Evolutionary conservation across 2,329 filamentous ascomycete genomes (phyloP).

Genomic region (Simplicillium aogashimaense): DNA sequence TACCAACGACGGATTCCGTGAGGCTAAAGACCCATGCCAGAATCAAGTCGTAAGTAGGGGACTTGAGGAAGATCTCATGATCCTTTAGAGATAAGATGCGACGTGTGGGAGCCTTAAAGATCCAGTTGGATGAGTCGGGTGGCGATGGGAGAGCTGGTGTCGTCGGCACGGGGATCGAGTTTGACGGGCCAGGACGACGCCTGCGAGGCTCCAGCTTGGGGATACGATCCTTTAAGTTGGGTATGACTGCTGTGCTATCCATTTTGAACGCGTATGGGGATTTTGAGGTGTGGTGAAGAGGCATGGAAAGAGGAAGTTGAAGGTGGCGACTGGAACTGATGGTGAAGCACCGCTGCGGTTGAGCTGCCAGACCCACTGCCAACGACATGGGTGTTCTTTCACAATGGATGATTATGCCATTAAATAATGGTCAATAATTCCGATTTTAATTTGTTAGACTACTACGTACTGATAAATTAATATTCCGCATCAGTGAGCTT

Average conservation of each 20-base stretch:
- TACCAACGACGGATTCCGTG: slow-evolving; percentile 68
- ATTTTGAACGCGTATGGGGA: not conserved
- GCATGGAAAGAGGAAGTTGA: too few relatives aligned
- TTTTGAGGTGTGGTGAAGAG: too few relatives aligned
- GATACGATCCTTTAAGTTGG: slow-evolving; percentile 40
- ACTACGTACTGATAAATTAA: too few relatives aligned
- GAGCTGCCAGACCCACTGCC: too few relatives aligned
- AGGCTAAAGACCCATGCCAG: slow-evolving; percentile 79
- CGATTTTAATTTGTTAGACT: too few relatives aligned
- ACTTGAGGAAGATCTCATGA: slow-evolving; percentile 71
- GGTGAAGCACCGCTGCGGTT: too few relatives aligned
- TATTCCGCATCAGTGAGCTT: too few relatives aligned
- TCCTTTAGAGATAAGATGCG: slow-evolving; percentile 76
- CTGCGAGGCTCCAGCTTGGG: slow-evolving; percentile 60
- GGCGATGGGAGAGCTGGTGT: slow-evolving; percentile 66
- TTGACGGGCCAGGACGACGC: slow-evolving; percentile 39
- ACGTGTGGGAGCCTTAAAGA: slow-evolving; percentile 59
- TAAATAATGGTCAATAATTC: too few relatives aligned
- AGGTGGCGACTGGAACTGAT: too few relatives aligned
- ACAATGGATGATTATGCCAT: too few relatives aligned
- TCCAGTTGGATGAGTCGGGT: slow-evolving; percentile 48
- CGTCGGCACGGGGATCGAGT: slow-evolving; percentile 55
- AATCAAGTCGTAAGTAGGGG: slow-evolving; percentile 65
- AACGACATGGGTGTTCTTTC: too few relatives aligned
- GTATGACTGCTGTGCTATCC: slow-evolving; percentile 9